Evolutionary conservation across 2,329 filamentous ascomycete species (phyloP), one percentile per base, ranked within the genome.

Genomic region (Penicillium sp.): DNA sequence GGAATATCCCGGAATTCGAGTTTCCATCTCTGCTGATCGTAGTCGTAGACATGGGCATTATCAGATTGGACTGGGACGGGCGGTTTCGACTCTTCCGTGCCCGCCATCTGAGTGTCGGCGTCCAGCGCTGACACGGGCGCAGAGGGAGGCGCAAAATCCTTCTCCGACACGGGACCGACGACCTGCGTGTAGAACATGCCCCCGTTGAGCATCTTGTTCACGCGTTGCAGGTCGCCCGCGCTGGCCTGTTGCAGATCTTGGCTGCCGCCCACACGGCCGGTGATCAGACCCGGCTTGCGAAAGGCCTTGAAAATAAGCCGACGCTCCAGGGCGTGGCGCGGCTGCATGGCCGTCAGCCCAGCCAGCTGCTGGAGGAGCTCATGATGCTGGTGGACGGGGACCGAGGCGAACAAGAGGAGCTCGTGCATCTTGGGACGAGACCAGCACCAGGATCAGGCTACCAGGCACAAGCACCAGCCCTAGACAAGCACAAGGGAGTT

Each of bases 351-450:
- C 52, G 85, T 82, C 57, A 87, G 74, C 54, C 86, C 86, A 41
- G 85, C 82, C 49, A 89, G 78, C 67, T 88, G 84, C 69, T 85
- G 83, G 55, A 88, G 76, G 17, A 87, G 79, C 72, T 86, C 85
- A 69, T 83, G 78, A 77, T 87, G 84, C 68, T 86, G 84, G 41
- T 80, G 74, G 37, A 75, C 72, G 10, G 85, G 81, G 57, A 88
- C 80, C 68, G 85, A 82, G 67, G 83, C 85, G 75, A 84, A 87
- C 48, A 88, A 81, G 50, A 86, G 76, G 65, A 87, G 79, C 77
- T 88, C 86, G 74, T 88, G 85, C 86, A 88, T 88, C 43, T 39
- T 42, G 15, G 20, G 35, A 56, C 58, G 55, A 51, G 57, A 49
- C 58, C 59, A 35, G 57, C 39, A 57, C 48, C 50, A 31, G 54